Evolutionary conservation across 2,329 filamentous ascomycete genomes (phyloP).

Genomic region (Xylariaceae sp.): DNA sequence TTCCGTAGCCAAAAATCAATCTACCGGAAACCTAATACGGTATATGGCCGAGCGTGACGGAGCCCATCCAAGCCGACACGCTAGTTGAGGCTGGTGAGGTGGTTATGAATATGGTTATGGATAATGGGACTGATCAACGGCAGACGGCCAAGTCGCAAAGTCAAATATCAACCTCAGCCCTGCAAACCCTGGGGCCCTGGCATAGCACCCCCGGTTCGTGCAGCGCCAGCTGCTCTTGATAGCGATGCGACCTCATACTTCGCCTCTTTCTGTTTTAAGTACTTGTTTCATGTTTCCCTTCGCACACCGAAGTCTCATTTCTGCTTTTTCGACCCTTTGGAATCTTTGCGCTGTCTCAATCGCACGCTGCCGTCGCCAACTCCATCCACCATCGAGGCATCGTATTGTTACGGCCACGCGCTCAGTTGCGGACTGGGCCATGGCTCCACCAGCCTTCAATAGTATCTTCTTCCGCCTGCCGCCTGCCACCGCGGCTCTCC

Average conservation of each 20-base stretch:
- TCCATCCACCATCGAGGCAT: no score
- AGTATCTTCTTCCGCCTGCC: slow-evolving; percentile 37
- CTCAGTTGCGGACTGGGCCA: slow-evolving; percentile 21
- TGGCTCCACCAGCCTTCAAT: slow-evolving; percentile 31
- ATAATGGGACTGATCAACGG: background rate
- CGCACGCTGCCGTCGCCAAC: no score
- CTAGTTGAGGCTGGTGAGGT: background rate
- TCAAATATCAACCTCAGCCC: slow-evolving; percentile 24
- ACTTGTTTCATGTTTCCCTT: slow-evolving; percentile 17
- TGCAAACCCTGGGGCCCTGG: slow-evolving; percentile 5
- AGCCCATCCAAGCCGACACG: background rate
- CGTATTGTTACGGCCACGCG: background rate
- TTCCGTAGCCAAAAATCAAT: background rate
- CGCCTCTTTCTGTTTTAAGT: slow-evolving; percentile 23
- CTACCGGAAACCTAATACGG: background rate
- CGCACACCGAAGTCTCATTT: slow-evolving; percentile 13
- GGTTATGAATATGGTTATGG: background rate
- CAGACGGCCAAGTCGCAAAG: background rate
- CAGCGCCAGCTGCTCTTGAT: slow-evolving; percentile 13
- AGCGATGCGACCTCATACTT: slow-evolving; percentile 19
- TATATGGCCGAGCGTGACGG: no score
- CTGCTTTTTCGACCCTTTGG: slow-evolving; percentile 15
- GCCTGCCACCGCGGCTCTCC: slow-evolving; percentile 33
- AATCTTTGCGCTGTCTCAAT: background rate
- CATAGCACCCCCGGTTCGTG: slow-evolving; percentile 2